Percentiles rank a stretch among this genome's conserved stretches.
Evolutionary conservation across 176 grass and related monocot species (phyloP).

Genomic region (Leersia perrieri): DNA sequence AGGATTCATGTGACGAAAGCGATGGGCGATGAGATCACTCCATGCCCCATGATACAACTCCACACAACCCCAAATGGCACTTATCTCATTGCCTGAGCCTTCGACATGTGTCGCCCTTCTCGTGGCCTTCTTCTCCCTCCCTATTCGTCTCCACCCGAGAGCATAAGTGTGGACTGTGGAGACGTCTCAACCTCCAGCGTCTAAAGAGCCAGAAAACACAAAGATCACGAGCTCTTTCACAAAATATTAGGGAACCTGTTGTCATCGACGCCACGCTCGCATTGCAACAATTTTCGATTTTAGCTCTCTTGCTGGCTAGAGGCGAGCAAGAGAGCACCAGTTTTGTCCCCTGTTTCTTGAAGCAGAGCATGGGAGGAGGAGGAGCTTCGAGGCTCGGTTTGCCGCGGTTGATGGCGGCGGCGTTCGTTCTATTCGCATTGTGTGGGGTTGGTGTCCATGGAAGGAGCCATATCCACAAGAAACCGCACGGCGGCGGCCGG

Average conservation of each 20-base stretch:
- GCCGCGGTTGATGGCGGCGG: conserved; percentile 4
- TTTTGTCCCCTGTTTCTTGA: conserved; percentile 13
- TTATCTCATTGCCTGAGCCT: background rate
- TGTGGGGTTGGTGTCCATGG: conserved; percentile 31
- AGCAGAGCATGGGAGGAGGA: conserved; percentile 26
- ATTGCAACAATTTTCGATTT: conserved; percentile 14
- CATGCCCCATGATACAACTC: background rate
- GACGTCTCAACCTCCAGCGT: conserved; percentile 25
- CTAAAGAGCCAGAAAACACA: background rate
- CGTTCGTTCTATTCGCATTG: conserved; percentile 16
- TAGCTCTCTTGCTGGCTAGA: background rate
- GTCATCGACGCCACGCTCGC: background rate
- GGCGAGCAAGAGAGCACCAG: background rate
- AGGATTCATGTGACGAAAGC: conserved; percentile 43
- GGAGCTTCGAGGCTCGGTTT: background rate
- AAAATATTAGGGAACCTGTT: background rate
- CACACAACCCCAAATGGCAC: background rate
- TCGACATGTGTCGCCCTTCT: conserved; percentile 34
- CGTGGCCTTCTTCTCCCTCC: background rate
- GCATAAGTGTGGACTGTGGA: conserved; percentile 31
- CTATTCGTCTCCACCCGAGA: conserved; percentile 9
- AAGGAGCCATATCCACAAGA: conserved; percentile 73
- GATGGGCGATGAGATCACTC: conserved; percentile 27
- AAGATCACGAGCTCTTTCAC: background rate
- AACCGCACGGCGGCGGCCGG: conserved; percentile 20